These are phyloP conservation scores for Colletotrichum endophyticum DNA, from an alignment of 2,329 filamentous ascomycete genomes.

Conservation along the genomic window DNA sequence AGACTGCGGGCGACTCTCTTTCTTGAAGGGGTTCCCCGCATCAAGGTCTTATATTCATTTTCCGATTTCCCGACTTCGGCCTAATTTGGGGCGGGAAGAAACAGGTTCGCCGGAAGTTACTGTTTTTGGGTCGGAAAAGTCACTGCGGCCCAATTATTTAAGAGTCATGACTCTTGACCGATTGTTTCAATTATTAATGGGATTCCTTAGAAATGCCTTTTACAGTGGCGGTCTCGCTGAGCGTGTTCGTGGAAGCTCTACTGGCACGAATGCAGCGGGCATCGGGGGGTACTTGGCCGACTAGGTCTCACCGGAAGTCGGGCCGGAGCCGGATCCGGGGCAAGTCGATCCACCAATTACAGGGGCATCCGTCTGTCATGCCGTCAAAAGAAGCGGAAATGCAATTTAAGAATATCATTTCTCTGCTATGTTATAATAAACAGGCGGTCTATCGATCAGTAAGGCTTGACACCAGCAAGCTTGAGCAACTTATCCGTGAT, in stretches of 20 bases:
- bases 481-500: conserved; percentile 28
- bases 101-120: not conserved
- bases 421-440: not conserved
- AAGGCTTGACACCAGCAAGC: conserved; percentile 29
- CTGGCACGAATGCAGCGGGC: not conserved
- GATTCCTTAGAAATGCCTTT: not conserved
- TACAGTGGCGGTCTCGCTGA: not conserved
- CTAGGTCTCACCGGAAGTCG: not conserved
- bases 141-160: not conserved
- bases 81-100: not conserved
- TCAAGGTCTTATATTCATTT: not conserved
- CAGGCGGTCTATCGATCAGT: not conserved
- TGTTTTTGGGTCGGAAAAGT: not conserved
- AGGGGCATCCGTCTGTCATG: not conserved
- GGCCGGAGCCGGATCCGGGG: not conserved
- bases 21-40: not conserved
- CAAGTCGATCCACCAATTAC: conserved; percentile 7
- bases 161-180: not conserved
- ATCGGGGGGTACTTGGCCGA: not conserved
- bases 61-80: not conserved
- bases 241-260: not conserved
- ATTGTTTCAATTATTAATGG: not conserved
- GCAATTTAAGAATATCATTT: not conserved
- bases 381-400: not conserved
- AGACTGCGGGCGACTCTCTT: not conserved